Evolutionary conservation across 139 green algal species (phyloP), one percentile per base, ranked within the genome.

Genomic region (Chlamydomonas sp.): DNA sequence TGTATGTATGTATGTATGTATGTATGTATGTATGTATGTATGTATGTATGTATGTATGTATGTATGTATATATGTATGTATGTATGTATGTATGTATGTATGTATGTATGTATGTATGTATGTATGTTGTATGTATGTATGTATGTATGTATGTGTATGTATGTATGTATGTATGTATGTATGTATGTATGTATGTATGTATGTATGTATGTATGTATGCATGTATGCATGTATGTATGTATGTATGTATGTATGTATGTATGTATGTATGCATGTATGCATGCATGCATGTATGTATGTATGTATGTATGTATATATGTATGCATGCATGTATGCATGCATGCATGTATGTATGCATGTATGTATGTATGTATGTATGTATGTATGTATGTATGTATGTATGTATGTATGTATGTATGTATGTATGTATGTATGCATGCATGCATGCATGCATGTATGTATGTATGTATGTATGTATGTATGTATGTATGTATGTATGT

Each of bases 191-290:
- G 43, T 54, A 54, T 54, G 43, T 54, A 54, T 54, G 43, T 54
- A 54, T 54, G 43, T 54, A 54, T 54, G 43, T 54, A 54, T 54
- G 43, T 54, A 54, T 54, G 43, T 54, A 54, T 54, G 43, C 20
- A 54, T 54, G 43, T 54, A 35, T 38, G 6, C 3, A 24, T 5
- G 58, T 28, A 36, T 5, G 20, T 28, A 65, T 65, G 6, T 3
- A 38, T 3, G 3, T 65, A 89, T 76, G 34, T 54, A 54, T 54
- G 43, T 54, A 54, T 54, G 43, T 54, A 54, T 54, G 43, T 54
- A 54, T 54, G 43, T 54, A 54, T 54, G 43, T 54, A 54, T 54
- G 43, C 20, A 54, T 54, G 43, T 54, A 54, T 54, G 43, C 20
- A 54, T 54, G 43, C 43, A 54, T 54, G 43, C 20, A 54, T 54